A percentile compares a stretch with the other conserved stretches of the same genome.
Evolutionary conservation across 768 basidiomycete species (phyloP).

Genomic region (Stropharia rugosoannulata): DNA sequence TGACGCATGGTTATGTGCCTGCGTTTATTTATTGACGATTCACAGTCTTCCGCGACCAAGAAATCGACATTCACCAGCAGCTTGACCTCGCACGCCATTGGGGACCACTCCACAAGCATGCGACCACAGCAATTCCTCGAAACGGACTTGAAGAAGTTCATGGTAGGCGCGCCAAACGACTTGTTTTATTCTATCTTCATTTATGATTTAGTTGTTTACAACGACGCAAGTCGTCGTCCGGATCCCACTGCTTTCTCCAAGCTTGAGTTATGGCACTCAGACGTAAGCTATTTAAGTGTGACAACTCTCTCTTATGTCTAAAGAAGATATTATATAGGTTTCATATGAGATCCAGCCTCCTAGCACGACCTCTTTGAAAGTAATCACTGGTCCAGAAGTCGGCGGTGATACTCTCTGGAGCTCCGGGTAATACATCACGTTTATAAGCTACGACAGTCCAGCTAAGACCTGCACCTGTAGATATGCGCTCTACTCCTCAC

Average conservation of each 20-base stretch:
- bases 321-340: conserved; percentile 29
- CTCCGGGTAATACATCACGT: conserved; percentile 50
- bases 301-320: not conserved
- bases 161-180: conserved; percentile 30
- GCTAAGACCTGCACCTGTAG: conserved; percentile 29
- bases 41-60: conserved; percentile 75
- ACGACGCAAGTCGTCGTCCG: conserved; percentile 60
- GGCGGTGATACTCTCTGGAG: conserved; percentile 85
- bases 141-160: conserved; percentile 78
- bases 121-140: conserved; percentile 76
- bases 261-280: conserved; percentile 79
- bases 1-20: conserved; percentile 2
- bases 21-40: not conserved
- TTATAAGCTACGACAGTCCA: not conserved
- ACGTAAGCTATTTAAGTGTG: conserved; percentile 39
- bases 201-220: conserved; percentile 59
- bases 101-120: conserved; percentile 80
- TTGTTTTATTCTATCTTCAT: not conserved
- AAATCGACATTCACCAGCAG: conserved; percentile 65
- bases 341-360: conserved; percentile 86
- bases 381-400: conserved; percentile 65
- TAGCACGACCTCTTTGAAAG: conserved; percentile 71
- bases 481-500: conserved; percentile 80
- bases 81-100: conserved; percentile 71
- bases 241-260: conserved; percentile 68